These are phyloP conservation scores for Ambrosia hybrid DNA, from an alignment of 140 eudicot genomes.

Conservation along the genomic window DNA sequence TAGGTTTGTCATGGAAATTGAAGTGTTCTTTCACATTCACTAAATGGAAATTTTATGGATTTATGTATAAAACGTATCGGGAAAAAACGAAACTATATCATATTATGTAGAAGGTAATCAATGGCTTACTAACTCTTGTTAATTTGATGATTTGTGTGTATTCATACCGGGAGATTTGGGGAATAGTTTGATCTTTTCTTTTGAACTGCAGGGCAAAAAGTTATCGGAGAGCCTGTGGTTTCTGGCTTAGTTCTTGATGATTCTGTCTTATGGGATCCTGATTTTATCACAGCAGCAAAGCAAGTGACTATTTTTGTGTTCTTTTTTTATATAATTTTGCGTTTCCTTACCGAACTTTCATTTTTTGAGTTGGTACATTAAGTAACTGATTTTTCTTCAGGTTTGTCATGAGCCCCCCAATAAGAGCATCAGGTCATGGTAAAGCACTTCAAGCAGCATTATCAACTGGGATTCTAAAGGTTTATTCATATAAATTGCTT, in stretches of 20 bases:
- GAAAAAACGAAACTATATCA: not conserved
- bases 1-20: too few species aligned
- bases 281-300: too few species aligned
- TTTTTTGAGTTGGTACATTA: not conserved
- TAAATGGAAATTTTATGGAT: not conserved
- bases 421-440: slow-evolving; percentile 88
- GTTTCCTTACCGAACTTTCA: not conserved
- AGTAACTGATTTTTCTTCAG: slow-evolving; percentile 34
- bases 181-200: slow-evolving; percentile 8
- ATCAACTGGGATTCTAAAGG: slow-evolving; percentile 88
- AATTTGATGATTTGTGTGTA: slow-evolving; percentile 12
- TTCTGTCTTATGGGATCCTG: too few species aligned
- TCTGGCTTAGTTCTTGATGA: slow-evolving; percentile 65
- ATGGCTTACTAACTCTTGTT: not conserved
- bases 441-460: slow-evolving; percentile 91
- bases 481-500: slow-evolving; percentile 20
- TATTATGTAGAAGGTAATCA: not conserved
- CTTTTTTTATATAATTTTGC: not conserved
- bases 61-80: not conserved
- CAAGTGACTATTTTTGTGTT: not conserved
- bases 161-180: not conserved
- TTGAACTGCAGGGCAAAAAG: slow-evolving; percentile 71
- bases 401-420: slow-evolving; percentile 99
- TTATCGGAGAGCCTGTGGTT: slow-evolving; percentile 95
- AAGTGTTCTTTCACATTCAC: not conserved